Conservation (phyloP, 306 rosid species). For the Begonia masoniana region DNA sequence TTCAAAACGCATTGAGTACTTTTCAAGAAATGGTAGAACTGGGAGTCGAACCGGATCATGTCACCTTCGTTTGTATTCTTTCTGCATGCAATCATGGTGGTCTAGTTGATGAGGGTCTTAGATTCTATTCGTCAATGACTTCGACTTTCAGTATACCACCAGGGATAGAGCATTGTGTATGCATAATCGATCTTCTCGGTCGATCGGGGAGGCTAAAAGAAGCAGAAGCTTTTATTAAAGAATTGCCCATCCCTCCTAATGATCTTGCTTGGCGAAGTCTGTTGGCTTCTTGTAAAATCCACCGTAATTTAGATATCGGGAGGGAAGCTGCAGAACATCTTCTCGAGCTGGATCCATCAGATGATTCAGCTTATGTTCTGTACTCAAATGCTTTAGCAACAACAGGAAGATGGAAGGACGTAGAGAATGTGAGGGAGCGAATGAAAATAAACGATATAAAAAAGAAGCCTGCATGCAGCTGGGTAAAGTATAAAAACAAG, state of each 20-base stretch:
- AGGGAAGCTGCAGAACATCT: constrained; percentile 61
- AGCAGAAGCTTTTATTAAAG: constrained; percentile 50
- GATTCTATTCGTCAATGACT: constrained; percentile 54
- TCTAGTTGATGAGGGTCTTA: constrained; percentile 82
- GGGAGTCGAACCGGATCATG: constrained; percentile 65
- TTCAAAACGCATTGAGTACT: constrained; percentile 48
- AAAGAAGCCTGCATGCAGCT: constrained; percentile 85
- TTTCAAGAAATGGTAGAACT: constrained; percentile 62
- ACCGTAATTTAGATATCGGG: constrained; percentile 64
- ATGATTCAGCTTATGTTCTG: constrained; percentile 89
- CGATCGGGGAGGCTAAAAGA: constrained; percentile 78
- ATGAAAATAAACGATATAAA: constrained; percentile 54
- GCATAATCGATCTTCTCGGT: constrained; percentile 91
- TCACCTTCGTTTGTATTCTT: constrained; percentile 84
- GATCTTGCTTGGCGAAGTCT: constrained; percentile 82
- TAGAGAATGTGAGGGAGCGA: constrained; percentile 54
- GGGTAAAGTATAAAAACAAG: constrained; percentile 65
- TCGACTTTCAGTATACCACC: constrained; percentile 35
- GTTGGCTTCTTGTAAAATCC: constrained; percentile 70
- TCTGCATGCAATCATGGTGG: constrained; percentile 93
- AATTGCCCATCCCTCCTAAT: constrained; percentile 54
- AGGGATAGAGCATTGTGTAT: constrained; percentile 78
- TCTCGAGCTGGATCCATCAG: constrained; percentile 49
- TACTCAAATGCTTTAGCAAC: constrained; percentile 79
- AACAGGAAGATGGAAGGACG: constrained; percentile 69